Evolutionary conservation across 75 land plant genomes (phyloP), one percentile per base, ranked within the genome.

Genomic region (Azolla pinnata): DNA sequence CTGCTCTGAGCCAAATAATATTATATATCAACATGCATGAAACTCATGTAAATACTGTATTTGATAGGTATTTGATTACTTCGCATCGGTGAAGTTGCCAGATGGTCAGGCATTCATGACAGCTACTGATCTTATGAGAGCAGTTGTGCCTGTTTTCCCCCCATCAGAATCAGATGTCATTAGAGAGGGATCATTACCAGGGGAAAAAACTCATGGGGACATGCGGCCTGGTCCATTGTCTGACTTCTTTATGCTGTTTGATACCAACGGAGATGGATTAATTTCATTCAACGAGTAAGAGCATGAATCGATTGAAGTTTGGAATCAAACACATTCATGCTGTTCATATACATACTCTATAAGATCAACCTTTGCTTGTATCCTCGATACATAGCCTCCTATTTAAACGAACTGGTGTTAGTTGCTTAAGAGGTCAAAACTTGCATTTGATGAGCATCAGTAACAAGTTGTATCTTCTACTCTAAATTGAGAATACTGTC

Each of bases 271-370:
- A 54, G 97, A 91, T 70, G 96, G 97, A 10, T 79, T 59, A 40
- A 85, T 91, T 51, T 91, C 97, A 33, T 88, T 91, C 60, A 66
- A 78, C 55, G 97, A 91, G 97, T 91, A 71, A 79, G 86, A 70
- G 4, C n/a, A n/a, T n/a, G n/a, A n/a, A n/a, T n/a, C n/a, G n/a
- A n/a, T n/a, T n/a, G n/a, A n/a, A n/a, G n/a, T n/a, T n/a, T n/a
- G n/a, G n/a, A n/a, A n/a, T n/a, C n/a, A n/a, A n/a, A n/a, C n/a
- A n/a, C n/a, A n/a, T n/a, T n/a, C n/a, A n/a, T n/a, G n/a, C 12
- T 35, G 5, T 35, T 35, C 40, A 35, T 12, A 35, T 12, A 35
- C 40, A 35, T 12, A 35, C 40, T 35, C 12, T 35, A 35, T 35
- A 35, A 35, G 40, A n/a, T n/a, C n/a, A n/a, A n/a, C n/a, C n/a